These are phyloP conservation scores for Geranium rotundifolium DNA, from an alignment of 345 rosid genomes.

Conservation along the genomic window DNA sequence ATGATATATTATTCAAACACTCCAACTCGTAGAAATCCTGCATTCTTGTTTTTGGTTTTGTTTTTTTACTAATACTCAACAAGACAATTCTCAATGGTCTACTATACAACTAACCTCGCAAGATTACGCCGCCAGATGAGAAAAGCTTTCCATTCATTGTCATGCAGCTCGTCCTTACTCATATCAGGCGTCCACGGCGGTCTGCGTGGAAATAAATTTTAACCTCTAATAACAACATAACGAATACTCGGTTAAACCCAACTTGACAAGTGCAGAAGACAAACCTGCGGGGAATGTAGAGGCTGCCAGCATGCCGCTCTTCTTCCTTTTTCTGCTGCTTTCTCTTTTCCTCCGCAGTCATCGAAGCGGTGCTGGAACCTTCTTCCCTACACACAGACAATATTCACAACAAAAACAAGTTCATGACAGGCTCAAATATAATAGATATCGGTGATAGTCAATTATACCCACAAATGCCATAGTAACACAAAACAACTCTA, in stretches of 20 bases:
- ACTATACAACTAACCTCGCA: constrained; percentile 37
- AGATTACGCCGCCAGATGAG: constrained; percentile 71
- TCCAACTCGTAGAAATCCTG: no score
- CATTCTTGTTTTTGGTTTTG: no score
- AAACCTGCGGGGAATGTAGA: constrained; percentile 60
- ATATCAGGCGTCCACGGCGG: constrained; percentile 63
- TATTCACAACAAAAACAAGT: background rate
- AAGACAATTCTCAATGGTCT: background rate
- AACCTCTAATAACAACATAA: constrained; percentile 1
- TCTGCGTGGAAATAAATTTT: constrained; percentile 22
- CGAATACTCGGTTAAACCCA: background rate
- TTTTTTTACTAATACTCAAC: no score
- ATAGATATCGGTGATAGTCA: no score
- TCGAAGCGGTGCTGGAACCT: constrained; percentile 31
- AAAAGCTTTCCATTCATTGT: constrained; percentile 60
- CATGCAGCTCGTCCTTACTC: constrained; percentile 62
- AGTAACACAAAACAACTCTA: no score
- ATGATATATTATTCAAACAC: background rate
- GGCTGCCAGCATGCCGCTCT: constrained; percentile 48
- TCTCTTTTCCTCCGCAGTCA: constrained; percentile 53
- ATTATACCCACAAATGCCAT: no score
- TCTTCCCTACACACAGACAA: constrained; percentile 30
- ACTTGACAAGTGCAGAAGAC: constrained; percentile 5
- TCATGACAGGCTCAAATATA: background rate
- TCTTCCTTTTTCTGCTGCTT: constrained; percentile 58